Evolutionary conservation across 1,284 basidiomycete genomes (phyloP), one percentile per base, ranked within the genome.

Genomic region (Fomitopsis palustris): DNA sequence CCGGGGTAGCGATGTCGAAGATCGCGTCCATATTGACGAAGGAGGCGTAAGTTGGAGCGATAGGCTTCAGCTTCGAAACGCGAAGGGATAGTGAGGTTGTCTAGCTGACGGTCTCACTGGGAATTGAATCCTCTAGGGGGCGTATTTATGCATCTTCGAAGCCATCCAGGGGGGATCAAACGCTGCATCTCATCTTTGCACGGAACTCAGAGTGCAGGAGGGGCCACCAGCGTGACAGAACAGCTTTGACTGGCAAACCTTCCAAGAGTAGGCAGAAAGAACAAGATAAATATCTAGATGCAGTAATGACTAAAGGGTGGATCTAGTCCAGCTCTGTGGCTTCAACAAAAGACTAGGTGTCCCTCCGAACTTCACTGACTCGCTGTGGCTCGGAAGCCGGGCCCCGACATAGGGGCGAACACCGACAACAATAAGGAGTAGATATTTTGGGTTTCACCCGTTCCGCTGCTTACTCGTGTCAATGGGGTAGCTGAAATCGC

Each of bases 1-100:
- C 31, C 5, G 56, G 49, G 12, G n/a, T n/a, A 14, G 56, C 56
- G 27, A 57, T 33, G 47, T 14, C 29, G 55, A 57, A 55, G 54
- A 55, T 53, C 19, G 47, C 38, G 49, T 57, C 56, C 56, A 57
- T 57, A 29, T 4, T 19, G 7, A 21, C 29, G 45, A 49, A 27
- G 25, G 25, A 42, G 23, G 7, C 6, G 9, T 37, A 42, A 38
- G 29, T 33, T 29, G 42, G 47, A 17, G 17, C 9, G 17, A 17
- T 9, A 9, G 37, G 37, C n/a, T n/a, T 19, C 3, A 21, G 17
- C 6, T 21, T 43, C 41, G 41, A 43, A 43, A 27, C 25, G 16
- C 23, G 29, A 29, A 49, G 17, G 29, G 6, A n/a, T 49, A n/a
- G 45, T 21, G 39, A 23, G 12, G 42, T 38, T 41, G 23, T 33